Conservation (phyloP, 352 stramenopile genomes). For the Peronospora tabacina region DNA sequence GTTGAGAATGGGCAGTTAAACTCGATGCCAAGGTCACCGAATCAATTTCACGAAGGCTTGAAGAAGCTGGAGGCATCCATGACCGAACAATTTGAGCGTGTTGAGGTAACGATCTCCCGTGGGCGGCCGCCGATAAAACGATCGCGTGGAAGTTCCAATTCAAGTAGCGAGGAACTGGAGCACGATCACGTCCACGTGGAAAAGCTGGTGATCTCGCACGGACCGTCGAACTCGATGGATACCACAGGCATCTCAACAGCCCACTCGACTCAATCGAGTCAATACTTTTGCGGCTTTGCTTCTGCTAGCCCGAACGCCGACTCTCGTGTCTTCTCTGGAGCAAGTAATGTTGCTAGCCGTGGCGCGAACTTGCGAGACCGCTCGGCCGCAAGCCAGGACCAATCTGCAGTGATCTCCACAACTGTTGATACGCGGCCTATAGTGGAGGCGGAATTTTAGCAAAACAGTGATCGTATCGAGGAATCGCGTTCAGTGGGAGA, state of each 20-base stretch:
- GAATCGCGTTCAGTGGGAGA: slow-evolving; percentile 12
- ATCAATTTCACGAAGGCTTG: slow-evolving; percentile 45
- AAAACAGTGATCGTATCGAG: slow-evolving; percentile 16
- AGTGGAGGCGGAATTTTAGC: slow-evolving; percentile 39
- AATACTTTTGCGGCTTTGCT: background rate
- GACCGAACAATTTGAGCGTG: slow-evolving; percentile 60
- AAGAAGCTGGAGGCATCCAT: slow-evolving; percentile 62
- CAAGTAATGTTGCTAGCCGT: slow-evolving; percentile 11
- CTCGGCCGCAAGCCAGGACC: slow-evolving; percentile 25
- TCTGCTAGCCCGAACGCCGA: slow-evolving; percentile 9
- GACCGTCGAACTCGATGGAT: slow-evolving; percentile 12
- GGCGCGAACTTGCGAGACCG: slow-evolving; percentile 12
- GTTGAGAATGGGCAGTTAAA: slow-evolving; percentile 69
- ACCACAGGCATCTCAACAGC: slow-evolving; percentile 4
- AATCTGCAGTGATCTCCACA: slow-evolving; percentile 27
- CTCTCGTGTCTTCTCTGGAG: slow-evolving; percentile 10
- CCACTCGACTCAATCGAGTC: slow-evolving; percentile 14
- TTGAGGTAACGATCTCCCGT: slow-evolving; percentile 77
- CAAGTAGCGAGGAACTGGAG: slow-evolving; percentile 27
- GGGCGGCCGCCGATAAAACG: slow-evolving; percentile 44
- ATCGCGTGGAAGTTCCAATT: slow-evolving; percentile 23
- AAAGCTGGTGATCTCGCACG: slow-evolving; percentile 35
- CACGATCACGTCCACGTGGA: slow-evolving; percentile 30
- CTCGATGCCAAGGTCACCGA: slow-evolving; percentile 42
- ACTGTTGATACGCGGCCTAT: slow-evolving; percentile 24